Percentiles rank a stretch among this genome's conserved stretches.
Conservation (phyloP, 148 eudicot species). For the Beta vulgaris region DNA sequence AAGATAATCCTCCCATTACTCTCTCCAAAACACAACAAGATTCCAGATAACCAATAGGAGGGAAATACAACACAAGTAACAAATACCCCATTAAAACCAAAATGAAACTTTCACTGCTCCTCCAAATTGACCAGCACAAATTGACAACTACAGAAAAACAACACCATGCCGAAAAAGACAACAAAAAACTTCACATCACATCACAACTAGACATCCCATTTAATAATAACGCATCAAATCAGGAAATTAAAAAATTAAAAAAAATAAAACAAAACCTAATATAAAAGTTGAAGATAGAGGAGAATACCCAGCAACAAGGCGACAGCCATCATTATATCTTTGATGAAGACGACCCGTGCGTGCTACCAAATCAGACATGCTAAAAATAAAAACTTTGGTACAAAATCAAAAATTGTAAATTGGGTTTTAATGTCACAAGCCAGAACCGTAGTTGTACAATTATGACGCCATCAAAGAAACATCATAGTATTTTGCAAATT, state of each 20-base stretch:
- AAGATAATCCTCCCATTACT: neutral
- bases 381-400: neutral
- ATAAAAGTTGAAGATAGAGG: neutral
- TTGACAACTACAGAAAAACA: conserved; percentile 10
- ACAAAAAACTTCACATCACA: neutral
- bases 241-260: neutral
- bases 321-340: conserved; percentile 47
- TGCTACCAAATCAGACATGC: conserved; percentile 47
- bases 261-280: neutral
- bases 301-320: conserved; percentile 52
- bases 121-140: conserved; percentile 18
- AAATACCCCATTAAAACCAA: neutral
- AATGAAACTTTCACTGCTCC: conserved; percentile 12
- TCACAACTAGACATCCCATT: neutral
- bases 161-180: conserved; percentile 17
- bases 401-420: neutral
- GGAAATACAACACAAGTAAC: conserved; percentile 1
- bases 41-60: neutral
- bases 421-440: neutral
- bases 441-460: neutral
- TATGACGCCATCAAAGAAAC: neutral
- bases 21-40: too few species aligned
- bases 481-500: neutral
- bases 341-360: conserved; percentile 52
- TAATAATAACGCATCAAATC: conserved; percentile 1